A percentile compares a stretch with the other conserved stretches of the same genome.
Conservation (phyloP, 768 basidiomycete genomes). For the Leccinum variicolor region DNA sequence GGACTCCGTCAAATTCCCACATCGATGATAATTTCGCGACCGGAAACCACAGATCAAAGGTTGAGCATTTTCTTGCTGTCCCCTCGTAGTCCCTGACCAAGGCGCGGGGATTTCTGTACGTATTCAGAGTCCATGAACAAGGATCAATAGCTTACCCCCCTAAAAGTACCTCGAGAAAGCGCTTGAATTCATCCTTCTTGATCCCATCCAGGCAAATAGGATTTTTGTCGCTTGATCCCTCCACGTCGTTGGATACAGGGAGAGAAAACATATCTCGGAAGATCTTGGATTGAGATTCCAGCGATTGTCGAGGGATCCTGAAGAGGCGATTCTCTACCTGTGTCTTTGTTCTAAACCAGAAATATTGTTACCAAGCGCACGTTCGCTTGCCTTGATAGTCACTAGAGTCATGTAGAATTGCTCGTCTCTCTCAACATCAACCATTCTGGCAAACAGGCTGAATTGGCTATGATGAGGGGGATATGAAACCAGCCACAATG, state of each 20-base stretch:
- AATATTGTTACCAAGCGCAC: background rate
- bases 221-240: slow-evolving; percentile 19
- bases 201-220: slow-evolving; percentile 25
- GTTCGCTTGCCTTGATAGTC: slow-evolving; percentile 8
- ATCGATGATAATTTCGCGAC: slow-evolving; percentile 38
- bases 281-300: slow-evolving; percentile 24
- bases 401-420: slow-evolving; percentile 19
- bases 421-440: background rate
- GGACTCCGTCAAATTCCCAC: slow-evolving; percentile 35
- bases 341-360: background rate
- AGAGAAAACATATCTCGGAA: slow-evolving; percentile 28
- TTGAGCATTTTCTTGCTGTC: background rate
- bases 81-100: background rate
- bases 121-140: background rate
- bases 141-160: slow-evolving; percentile 6
- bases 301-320: slow-evolving; percentile 21
- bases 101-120: background rate
- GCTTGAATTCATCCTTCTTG: slow-evolving; percentile 23
- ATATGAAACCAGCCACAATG: background rate
- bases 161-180: slow-evolving; percentile 24
- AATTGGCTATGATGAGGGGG: background rate
- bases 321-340: slow-evolving; percentile 29
- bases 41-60: slow-evolving; percentile 34
- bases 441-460: background rate
- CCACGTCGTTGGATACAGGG: slow-evolving; percentile 9